phyloP scores from a whole-genome alignment of 768 basidiomycete genomes.

The Trametes punicea region DNA sequence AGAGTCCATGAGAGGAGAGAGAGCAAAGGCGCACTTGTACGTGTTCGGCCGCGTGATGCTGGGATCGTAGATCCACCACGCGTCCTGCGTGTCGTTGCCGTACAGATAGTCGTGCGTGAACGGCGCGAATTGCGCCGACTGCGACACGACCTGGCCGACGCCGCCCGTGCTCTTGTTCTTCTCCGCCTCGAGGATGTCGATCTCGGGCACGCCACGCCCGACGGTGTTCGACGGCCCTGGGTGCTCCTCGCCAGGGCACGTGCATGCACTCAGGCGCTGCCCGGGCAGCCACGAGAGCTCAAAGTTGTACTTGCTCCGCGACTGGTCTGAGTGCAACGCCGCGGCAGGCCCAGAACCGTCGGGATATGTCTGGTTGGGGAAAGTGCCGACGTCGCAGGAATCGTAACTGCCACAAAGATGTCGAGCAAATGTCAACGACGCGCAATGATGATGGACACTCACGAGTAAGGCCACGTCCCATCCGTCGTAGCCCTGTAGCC shows the following conservation, averaged over 20 bases:
- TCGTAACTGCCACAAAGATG: constrained; percentile 37
- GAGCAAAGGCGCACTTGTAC: constrained; percentile 32
- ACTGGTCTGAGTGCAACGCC: constrained; percentile 50
- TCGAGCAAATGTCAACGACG: background rate
- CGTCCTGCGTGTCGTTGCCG: constrained; percentile 33
- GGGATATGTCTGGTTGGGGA: constrained; percentile 46
- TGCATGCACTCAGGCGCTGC: constrained; percentile 74
- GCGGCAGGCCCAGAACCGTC: constrained; percentile 57
- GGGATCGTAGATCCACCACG: constrained; percentile 35
- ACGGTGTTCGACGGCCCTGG: constrained; percentile 55
- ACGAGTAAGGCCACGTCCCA: constrained; percentile 83
- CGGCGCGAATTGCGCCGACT: constrained; percentile 70
- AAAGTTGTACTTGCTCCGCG: constrained; percentile 48
- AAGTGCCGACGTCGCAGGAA: constrained; percentile 57
- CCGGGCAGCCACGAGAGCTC: constrained; percentile 75
- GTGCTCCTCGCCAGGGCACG: constrained; percentile 72
- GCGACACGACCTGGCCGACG: constrained; percentile 60
- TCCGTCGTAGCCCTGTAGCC: constrained; percentile 80
- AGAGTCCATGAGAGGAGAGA: background rate
- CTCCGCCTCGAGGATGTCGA: constrained; percentile 80
- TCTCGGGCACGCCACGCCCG: constrained; percentile 78
- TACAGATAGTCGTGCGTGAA: constrained; percentile 46
- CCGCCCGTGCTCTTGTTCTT: constrained; percentile 45
- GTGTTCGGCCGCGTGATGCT: constrained; percentile 34
- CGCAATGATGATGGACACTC: constrained; percentile 25